Evolutionary conservation across 371 early-diverging fungal genomes (phyloP).

Genomic region (Syncephalastrum sp.): DNA sequence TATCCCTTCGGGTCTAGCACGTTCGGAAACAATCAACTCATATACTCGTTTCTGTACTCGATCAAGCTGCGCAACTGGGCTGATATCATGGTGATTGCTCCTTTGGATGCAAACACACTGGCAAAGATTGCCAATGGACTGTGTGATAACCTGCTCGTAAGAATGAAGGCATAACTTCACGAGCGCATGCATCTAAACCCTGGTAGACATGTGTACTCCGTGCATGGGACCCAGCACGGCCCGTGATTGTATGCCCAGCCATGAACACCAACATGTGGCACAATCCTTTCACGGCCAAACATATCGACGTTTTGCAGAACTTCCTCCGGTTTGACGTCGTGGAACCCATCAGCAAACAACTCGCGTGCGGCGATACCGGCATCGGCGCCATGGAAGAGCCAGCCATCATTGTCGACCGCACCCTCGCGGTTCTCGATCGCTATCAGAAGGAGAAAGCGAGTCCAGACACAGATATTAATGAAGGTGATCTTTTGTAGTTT

Average conservation of each 20-base stretch:
- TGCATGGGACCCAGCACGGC: slow-evolving; percentile 85
- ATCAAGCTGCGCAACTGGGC: slow-evolving; percentile 92
- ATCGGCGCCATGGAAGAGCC: slow-evolving; percentile 64
- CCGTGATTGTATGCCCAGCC: slow-evolving; percentile 83
- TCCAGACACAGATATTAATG: background rate
- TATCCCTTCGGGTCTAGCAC: slow-evolving; percentile 22
- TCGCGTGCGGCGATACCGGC: slow-evolving; percentile 95
- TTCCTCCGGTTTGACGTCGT: slow-evolving; percentile 65
- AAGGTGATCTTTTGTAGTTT: slow-evolving; percentile 9
- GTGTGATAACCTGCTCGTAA: slow-evolving; percentile 91
- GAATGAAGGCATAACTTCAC: background rate
- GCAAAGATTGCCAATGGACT: slow-evolving; percentile 90
- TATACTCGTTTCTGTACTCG: background rate
- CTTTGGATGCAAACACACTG: slow-evolving; percentile 93
- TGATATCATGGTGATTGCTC: slow-evolving; percentile 85
- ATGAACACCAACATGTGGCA: slow-evolving; percentile 98
- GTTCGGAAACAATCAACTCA: background rate
- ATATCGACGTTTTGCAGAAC: slow-evolving; percentile 56
- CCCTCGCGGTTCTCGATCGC: background rate
- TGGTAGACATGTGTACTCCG: slow-evolving; percentile 84
- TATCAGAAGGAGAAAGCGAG: background rate
- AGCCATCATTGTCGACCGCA: slow-evolving; percentile 35
- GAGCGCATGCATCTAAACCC: background rate
- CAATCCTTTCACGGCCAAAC: slow-evolving; percentile 84
- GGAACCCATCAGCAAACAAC: slow-evolving; percentile 77